These are phyloP conservation scores for Macadamia integrifolia DNA, from an alignment of 164 flowering plant genomes.

Conservation along the genomic window DNA sequence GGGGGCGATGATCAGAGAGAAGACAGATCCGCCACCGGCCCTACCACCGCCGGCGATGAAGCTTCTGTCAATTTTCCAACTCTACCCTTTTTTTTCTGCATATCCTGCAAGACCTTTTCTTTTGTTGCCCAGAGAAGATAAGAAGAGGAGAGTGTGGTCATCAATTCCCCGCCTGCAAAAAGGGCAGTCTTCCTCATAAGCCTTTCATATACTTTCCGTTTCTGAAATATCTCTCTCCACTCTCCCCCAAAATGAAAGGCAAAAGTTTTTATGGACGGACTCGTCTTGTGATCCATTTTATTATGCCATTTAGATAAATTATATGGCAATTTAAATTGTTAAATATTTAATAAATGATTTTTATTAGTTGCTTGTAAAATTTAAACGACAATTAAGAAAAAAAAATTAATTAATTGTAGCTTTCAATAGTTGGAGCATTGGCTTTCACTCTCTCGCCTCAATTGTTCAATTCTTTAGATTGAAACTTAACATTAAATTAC, in stretches of 20 bases:
- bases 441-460: too few species aligned
- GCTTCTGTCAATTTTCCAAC: neutral
- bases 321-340: too few species aligned
- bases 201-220: slow-evolving; percentile 22
- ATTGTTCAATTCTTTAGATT: too few species aligned
- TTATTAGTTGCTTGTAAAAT: too few species aligned
- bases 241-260: neutral
- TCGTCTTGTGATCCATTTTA: neutral
- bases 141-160: slow-evolving; percentile 49
- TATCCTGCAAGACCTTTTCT: neutral
- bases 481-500: too few species aligned
- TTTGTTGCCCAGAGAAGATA: slow-evolving; percentile 25
- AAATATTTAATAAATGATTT: too few species aligned
- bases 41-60: neutral
- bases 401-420: too few species aligned
- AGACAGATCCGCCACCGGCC: neutral
- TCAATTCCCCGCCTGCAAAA: slow-evolving; percentile 32
- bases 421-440: too few species aligned
- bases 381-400: too few species aligned
- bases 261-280: neutral
- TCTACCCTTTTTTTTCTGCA: neutral
- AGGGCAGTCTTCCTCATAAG: slow-evolving; percentile 5
- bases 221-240: slow-evolving; percentile 1
- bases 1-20: too few species aligned
- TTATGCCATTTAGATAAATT: too few species aligned